Evolutionary conservation across 805 yeast genomes (phyloP).

Genomic region (Barnettozyma pratensis): DNA sequence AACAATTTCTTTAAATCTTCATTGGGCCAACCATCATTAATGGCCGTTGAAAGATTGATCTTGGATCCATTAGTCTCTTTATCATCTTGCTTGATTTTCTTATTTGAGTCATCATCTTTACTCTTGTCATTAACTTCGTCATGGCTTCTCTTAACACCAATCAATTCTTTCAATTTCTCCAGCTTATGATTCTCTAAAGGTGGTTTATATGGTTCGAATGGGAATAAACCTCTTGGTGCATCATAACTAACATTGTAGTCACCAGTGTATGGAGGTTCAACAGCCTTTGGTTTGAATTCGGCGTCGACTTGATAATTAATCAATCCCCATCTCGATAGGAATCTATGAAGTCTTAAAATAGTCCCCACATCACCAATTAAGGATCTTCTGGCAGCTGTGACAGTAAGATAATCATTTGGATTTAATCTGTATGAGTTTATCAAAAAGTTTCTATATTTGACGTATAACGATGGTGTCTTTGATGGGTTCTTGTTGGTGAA

Average conservation of each 20-base stretch:
- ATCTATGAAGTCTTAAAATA: conserved; percentile 75
- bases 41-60: conserved; percentile 8
- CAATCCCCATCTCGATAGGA: conserved; percentile 87
- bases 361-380: conserved; percentile 91
- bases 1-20: conserved; percentile 57
- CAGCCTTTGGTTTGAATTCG: conserved; percentile 59
- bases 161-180: conserved; percentile 36
- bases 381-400: conserved; percentile 87
- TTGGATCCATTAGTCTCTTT: conserved; percentile 7
- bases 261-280: conserved; percentile 72
- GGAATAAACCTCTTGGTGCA: conserved; percentile 89
- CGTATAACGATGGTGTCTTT: conserved; percentile 78
- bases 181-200: conserved; percentile 42
- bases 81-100: conserved; percentile 3
- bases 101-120: conserved; percentile 1
- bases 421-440: conserved; percentile 81
- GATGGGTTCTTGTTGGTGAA: conserved; percentile 67
- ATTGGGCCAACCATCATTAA: conserved; percentile 58
- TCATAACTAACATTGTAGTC: conserved; percentile 75
- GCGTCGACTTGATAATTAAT: conserved; percentile 90
- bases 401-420: conserved; percentile 84
- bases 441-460: conserved; percentile 83
- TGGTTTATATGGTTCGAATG: conserved; percentile 78
- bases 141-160: conserved; percentile 15
- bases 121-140: conserved; percentile 11